Evolutionary conservation across 208 protist genomes (phyloP), one percentile per base, ranked within the genome.

Genomic region (Naegleria gruberi): DNA sequence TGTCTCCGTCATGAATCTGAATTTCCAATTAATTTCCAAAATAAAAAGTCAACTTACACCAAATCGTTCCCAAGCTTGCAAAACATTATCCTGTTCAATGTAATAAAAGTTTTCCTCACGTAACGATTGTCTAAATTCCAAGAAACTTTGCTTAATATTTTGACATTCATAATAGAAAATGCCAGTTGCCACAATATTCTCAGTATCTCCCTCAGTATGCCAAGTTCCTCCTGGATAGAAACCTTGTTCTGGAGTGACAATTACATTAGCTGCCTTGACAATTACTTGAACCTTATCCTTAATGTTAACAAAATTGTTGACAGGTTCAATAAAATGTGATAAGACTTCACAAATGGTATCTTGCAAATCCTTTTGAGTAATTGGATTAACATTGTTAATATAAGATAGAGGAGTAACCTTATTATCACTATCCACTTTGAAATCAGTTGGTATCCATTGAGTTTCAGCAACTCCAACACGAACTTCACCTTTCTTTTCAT

Each of bases 161-260:
- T 93, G 40, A 6, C 19, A 47, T 23, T 89, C 30, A 81, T 81
- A 91, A 92, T 94, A 92, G 82, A 93, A 93, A 77, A 94, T 94
- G n/a, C 92, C 90, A 43, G 88, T 90, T 5, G 91, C 92, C 0
- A 92, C 91, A 73, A 94, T 94, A 55, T 90, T 0, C 82, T 94
- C 92, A 91, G 93, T 91, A 40, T 90, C 23, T 91, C 92, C 92
- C 81, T 94, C 92, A 15, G 92, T 89, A 74, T 94, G 92, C 91
- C 91, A 94, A 4, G 82, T 43, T 37, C 92, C 92, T 30, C 91
- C 92, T 15, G 26, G 34, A 85, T 92, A 93, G 1, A 19, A 41
- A 12, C 37, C 17, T 57, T 92, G 74, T 2, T 91, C 90, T 17
- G 83, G 87, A 0, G 82, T 91, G 19, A 94, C 74, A n/a, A 84